Evolutionary conservation across 108 stramenopile genomes (phyloP), one percentile per base, ranked within the genome.

Genomic region (Mediolabrus comicus): DNA sequence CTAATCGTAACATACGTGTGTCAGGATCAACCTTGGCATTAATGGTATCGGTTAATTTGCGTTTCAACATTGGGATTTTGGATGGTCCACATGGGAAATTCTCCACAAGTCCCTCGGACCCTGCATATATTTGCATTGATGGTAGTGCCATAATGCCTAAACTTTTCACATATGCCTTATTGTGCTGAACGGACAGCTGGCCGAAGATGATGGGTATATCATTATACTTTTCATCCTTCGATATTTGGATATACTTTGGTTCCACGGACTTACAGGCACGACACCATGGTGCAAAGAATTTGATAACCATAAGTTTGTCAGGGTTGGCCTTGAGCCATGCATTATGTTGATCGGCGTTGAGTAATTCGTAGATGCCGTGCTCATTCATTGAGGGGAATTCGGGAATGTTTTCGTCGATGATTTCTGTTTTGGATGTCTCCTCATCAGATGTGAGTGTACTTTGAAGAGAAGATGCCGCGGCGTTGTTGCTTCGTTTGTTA

Each of bases 281-380:
- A 62, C 93, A 94, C 93, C 90, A 91, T 0, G 94, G 91, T 8
- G 94, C 94, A 65, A 83, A 95, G 26, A 95, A 89, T 80, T 95
- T 92, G 70, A 91, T 51, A 4, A 94, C 86, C 53, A 94, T 72
- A 2, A 93, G 57, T 74, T 90, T 89, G 67, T 90, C 83, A 9
- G 77, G 74, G 60, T 87, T 86, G 22, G 82, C 80, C 30, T 83
- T 76, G 55, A 91, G 31, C 52, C 88, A 76, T 55, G 79, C 79
- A 19, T 41, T 71, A 69, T 80, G 79, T 36, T 80, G 79, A 35
- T 80, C 79, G 17, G 59, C 58, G 34, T 75, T 80, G 39, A 30
- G 12, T 10, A 80, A 75, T 33, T 80, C 69, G 32, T 75, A 80
- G 31, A 80, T 72, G 0, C 74, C 74, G 2, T 62, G 61, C n/a